Base-by-base conservation (phyloP, 306 rosid species). In the Phaseolus lunatus region DNA sequence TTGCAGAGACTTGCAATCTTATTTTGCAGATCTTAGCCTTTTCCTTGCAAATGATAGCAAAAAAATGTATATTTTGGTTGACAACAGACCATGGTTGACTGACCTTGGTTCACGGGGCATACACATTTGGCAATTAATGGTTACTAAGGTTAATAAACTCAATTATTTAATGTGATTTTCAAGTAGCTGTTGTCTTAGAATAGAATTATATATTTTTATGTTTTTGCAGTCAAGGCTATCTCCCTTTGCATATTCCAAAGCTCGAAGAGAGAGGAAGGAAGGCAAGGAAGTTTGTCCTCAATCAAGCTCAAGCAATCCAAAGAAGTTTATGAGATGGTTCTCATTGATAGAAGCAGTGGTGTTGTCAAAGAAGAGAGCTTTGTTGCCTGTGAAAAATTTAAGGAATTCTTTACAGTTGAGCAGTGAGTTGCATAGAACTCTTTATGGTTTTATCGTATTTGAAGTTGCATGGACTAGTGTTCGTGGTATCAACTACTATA, bases 101-200 rank as follows among this genome's bases (percentile, higher is more conserved):
- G 90, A 90, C 87, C 86, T 84, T 52, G 87, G 97, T 63, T 84
- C 89, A 35, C 81, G 89, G 75, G 83, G 89, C 47, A 97, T 92
- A 31, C 99, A 90, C 84, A 73, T 96, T 15, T 96, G 99, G 99
- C 99, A 96, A 58, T 84, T 90, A 81, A 91, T 96, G 99, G 93
- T 96, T 81, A 96, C 98, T 33, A 96, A 91, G 99, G 99, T 96
- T 73, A 31, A 39, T 76, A 48, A 68, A 6, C 35, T 67, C 49
- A 39, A 37, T 54, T 43, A 19, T 27, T 86, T 77, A 66, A 54
- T 58, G 44, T 62, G 37, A 67, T 67, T 75, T 82, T 16, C 77
- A 5, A 47, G 59, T 37, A 39, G 57, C 57, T 69, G 56, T 58
- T 54, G 35, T 66, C 50, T 41, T 45, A 22, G n/a, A 43, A 26